Evolutionary conservation across 345 rosid genomes (phyloP), one percentile per base, ranked within the genome.

Genomic region (Linum usitatissimum): DNA sequence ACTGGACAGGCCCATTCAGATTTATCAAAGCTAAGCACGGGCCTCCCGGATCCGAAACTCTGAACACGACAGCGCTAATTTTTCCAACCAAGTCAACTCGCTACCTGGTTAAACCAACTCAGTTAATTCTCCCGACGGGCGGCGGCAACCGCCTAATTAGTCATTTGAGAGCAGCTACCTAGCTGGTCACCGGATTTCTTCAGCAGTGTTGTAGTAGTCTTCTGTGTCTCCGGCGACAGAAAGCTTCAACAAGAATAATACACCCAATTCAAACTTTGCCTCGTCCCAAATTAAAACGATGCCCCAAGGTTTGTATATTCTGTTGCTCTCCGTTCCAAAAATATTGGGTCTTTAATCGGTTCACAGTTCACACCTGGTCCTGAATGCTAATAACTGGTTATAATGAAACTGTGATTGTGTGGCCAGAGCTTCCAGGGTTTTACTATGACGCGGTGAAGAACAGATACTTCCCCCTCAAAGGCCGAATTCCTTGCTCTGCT

Each of bases 361-460:
- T 34, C 38, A 34, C 6, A 34, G 51, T 34, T 34, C 38, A 34
- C 0, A 34, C 38, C 38, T 34, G 13, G 51, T 45, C 10, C 3
- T 45, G 51, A 45, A 45, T 45, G 14, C 15, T 45, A 23, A 23
- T 23, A 45, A 45, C 14, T 10, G 14, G 1, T 45, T 45, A 45
- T 3, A 10, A 10, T 45, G 4, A 10, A 10, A 15, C 7, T 12
- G 15, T 45, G 15, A 45, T 6, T 30, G 6, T 55, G 58, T 38
- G 6, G n/a, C 54, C 83, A 87, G 98, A 89, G 28, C 85, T 87
- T 74, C 91, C 90, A 42, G 97, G 97, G 51, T 87, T 82, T 66
- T 87, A 90, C 69, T 87, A 64, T 72, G 97, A 93, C 75, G 81
- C 80, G 34, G 94, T 83, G 83, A 93, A 84, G 88, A 87, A 90